Evolutionary conservation across 176 grass and related monocot species (phyloP).

Genomic region (Dendrocalamus sinicus): DNA sequence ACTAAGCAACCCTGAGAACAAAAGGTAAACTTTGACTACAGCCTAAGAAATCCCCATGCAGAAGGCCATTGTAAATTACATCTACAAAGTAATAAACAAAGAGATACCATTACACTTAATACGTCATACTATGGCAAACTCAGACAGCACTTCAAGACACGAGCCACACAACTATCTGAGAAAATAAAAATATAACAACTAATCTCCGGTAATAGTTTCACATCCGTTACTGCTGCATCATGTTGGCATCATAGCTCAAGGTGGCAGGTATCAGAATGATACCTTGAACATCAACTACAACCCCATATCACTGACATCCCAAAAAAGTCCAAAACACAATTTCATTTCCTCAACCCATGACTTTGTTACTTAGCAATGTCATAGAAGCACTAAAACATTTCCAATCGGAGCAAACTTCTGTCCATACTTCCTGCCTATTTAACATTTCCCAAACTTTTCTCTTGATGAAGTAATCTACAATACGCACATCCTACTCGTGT

Average conservation of each 20-base stretch:
- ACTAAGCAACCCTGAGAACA: background rate
- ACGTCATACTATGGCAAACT: background rate
- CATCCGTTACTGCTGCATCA: background rate
- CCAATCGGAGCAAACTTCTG: slow-evolving; percentile 2
- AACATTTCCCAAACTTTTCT: background rate
- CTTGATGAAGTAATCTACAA: background rate
- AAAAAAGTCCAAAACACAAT: background rate
- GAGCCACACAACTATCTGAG: background rate
- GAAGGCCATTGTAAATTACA: background rate
- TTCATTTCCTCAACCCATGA: background rate
- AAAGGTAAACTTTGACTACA: background rate
- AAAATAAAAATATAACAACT: background rate
- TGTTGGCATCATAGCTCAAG: background rate
- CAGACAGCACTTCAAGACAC: background rate
- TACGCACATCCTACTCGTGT: background rate
- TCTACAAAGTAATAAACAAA: background rate
- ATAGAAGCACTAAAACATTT: background rate
- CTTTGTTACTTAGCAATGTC: background rate
- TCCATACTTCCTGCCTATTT: background rate
- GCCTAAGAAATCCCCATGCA: background rate
- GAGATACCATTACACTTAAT: background rate
- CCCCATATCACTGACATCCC: background rate
- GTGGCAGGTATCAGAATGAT: background rate
- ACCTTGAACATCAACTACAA: background rate
- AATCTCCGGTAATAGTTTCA: background rate